Conservation (phyloP, 441 rosid genomes). For the Syzygium syzygioides region DNA sequence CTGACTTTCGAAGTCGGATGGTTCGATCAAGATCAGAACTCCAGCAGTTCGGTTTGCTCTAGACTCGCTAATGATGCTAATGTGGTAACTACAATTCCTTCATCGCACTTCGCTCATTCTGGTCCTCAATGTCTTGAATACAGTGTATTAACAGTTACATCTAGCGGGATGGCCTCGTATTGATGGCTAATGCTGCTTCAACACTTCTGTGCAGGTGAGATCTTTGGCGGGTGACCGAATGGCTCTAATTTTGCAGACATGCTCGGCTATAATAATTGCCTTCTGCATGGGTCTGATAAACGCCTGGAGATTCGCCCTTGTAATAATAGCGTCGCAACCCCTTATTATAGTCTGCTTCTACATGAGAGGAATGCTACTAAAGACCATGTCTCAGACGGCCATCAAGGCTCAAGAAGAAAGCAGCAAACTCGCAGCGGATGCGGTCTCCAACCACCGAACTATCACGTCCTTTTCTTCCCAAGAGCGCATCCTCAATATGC, state of each 20-base stretch:
- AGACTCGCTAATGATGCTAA: conserved; percentile 76
- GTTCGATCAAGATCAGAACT: conserved; percentile 70
- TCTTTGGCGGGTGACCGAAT: conserved; percentile 71
- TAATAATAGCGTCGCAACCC: conserved; percentile 76
- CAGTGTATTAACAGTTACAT: background rate
- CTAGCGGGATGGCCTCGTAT: background rate
- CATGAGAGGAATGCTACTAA: conserved; percentile 39
- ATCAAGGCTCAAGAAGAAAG: conserved; percentile 68
- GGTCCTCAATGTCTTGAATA: background rate
- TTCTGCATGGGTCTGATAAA: conserved; percentile 67
- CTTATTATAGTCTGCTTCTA: conserved; percentile 56
- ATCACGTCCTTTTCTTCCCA: conserved; percentile 75
- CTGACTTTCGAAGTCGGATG: conserved; percentile 77
- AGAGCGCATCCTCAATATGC: conserved; percentile 53
- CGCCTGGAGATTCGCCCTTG: conserved; percentile 74
- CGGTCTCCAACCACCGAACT: conserved; percentile 65
- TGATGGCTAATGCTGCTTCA: background rate
- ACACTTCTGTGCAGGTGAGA: conserved; percentile 43
- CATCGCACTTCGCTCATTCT: background rate
- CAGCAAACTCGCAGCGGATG: conserved; percentile 69
- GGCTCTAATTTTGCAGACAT: conserved; percentile 57
- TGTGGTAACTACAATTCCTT: conserved; percentile 35
- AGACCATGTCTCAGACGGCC: conserved; percentile 51
- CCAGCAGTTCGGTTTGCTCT: conserved; percentile 70
- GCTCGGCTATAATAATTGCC: conserved; percentile 58